Evolutionary conservation across 164 flowering plant genomes (phyloP), one percentile per base, ranked within the genome.

Genomic region (Magnolia kwangsiensis): DNA sequence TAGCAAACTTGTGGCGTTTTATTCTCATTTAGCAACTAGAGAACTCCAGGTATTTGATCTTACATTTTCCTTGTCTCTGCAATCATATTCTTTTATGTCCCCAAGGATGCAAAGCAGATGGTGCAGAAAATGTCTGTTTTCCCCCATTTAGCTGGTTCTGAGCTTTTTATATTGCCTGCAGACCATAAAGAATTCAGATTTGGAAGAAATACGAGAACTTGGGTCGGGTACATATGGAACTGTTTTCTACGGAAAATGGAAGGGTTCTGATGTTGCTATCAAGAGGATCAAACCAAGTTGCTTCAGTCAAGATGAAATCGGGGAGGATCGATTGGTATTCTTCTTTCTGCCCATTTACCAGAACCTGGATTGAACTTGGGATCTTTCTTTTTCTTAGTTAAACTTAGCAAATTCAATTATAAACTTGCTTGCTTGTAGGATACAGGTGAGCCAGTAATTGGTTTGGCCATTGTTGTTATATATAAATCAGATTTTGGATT

Each of bases 211-310:
- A 63, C 78, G 76, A 63, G 81, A 86, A 73, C 78, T 86, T n/a
- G 88, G 86, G 19, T 74, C 83, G 0, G 88, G 88, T 8, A 78
- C 85, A 3, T 86, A 74, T 80, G 88, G 88, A 63, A 80, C 83
- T 72, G 86, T 86, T 29, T 84, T 13, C 71, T 63, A 86, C 78
- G 88, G 88, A 72, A 84, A 86, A 80, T 84, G 88, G 88, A 84
- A 55, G 72, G 88, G 88, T 8, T 81, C 81, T 70, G 87, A 81
- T 78, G 88, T 85, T 61, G 88, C 88, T 49, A 83, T 85, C 72
- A 83, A 84, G 74, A 75, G 76, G 73, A 66, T 86, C 51, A 86
- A 84, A 61, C 77, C 80, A 37, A 78, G 85, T 65, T 83, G 86
- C 82, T 83, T 83, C 63, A 31, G 74, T 74, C 82, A 74, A 10